Evolutionary conservation across 495 filamentous ascomycete genomes (phyloP), one percentile per base, ranked within the genome.

Genomic region (Aspergillus egyptiacus): DNA sequence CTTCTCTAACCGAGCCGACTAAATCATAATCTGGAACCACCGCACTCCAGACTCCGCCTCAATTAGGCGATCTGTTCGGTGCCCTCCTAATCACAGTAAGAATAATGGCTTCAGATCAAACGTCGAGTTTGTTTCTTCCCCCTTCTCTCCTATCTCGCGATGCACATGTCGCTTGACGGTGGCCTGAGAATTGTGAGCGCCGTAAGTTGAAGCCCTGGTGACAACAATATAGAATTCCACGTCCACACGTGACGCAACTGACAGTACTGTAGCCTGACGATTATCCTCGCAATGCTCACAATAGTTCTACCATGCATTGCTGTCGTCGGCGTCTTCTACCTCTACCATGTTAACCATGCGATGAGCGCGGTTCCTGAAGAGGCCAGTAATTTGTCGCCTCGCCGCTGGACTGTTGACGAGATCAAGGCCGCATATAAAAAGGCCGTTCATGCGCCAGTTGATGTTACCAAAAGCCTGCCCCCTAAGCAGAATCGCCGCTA

Each of bases 401-500:
- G 60, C 39, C 74, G 74, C n/a, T 81, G 78, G 78, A 77, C 76
- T 0, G 56, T 59, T 1, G 51, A 75, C 14, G 66, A 80, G 53
- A 65, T 80, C 48, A 59, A 63, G 39, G 61, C 65, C 0, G 70
- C 72, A 3, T 81, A 77, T 51, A 55, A 76, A 42, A 69, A 72
- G 35, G 53, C 69, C 28, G 55, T 70, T 32, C 58, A 69, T 23
- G 62, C 57, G 0, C 76, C 77, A 0, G 60, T 78, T 32, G 69
- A 79, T 51, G 72, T 74, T 54, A 49, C 32, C 27, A 70, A 73
- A 40, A 66, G 65, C 22, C 58, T 81, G 6, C 79, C 78, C 6
- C 76, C 76, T 2, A 75, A 67, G 42, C 71, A 76, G 54, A 61
- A 70, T 10, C 67, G 79, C 9, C 72, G 76, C 11, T 83, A 83